Conservation (phyloP, 106 monocot species). For the Dioscorea dumetorum region DNA sequence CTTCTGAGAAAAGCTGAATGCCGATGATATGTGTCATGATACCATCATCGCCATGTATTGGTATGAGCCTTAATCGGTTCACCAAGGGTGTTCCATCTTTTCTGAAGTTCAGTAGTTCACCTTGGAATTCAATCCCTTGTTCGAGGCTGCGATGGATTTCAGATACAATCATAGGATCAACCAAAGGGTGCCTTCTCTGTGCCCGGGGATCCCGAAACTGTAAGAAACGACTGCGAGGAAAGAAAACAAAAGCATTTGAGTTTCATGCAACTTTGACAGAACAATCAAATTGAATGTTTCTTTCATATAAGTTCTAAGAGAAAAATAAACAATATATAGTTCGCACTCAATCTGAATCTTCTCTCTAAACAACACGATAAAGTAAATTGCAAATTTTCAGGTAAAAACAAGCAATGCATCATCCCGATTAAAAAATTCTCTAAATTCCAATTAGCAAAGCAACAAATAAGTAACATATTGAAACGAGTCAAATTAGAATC, state of each 20-base stretch:
- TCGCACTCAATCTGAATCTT: too few species aligned
- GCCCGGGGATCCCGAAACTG: slow-evolving; percentile 86
- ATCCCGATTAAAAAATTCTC: too few species aligned
- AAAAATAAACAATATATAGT: too few species aligned
- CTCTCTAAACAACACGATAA: too few species aligned
- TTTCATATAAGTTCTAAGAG: too few species aligned
- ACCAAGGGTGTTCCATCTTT: slow-evolving; percentile 87
- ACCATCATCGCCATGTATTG: slow-evolving; percentile 69
- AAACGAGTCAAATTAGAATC: too few species aligned
- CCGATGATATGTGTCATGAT: slow-evolving; percentile 76
- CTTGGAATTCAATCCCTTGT: slow-evolving; percentile 73
- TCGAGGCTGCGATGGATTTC: slow-evolving; percentile 72
- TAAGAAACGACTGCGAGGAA: slow-evolving; percentile 72
- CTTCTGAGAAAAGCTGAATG: slow-evolving; percentile 67
- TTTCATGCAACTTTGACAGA: too few species aligned
- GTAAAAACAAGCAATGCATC: too few species aligned
- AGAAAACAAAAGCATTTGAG: neutral
- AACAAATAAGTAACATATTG: too few species aligned
- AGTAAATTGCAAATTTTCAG: too few species aligned
- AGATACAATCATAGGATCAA: slow-evolving; percentile 79
- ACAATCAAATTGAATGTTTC: too few species aligned
- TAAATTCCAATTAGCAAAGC: too few species aligned
- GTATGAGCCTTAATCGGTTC: slow-evolving; percentile 62
- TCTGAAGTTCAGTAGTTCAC: slow-evolving; percentile 83
- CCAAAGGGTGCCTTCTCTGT: slow-evolving; percentile 77